Base-by-base conservation (phyloP, 495 filamentous ascomycete species). In the Aspergillus cristatus region DNA sequence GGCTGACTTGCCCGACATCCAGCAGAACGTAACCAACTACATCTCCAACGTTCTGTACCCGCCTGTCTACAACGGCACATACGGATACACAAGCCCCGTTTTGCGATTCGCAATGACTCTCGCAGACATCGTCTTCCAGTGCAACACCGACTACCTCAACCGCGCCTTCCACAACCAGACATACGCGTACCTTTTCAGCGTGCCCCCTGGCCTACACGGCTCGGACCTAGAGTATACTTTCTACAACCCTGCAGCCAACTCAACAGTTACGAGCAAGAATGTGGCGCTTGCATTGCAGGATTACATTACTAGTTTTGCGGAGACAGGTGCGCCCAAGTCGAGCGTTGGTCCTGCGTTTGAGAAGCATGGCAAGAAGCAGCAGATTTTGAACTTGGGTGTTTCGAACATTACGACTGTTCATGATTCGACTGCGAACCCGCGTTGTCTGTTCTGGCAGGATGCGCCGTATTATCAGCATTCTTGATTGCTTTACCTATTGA, bases 151-250 rank as follows among this genome's bases (percentile, higher is more conserved):
- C 20, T 73, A 79, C 40, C 52, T 70, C 7, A 49, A 54, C 4
- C 63, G 74, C 17, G 59, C 65, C 1, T 77, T 65, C 44, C 38
- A 53, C 30, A 73, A 76, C 46, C 46, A 70, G 25, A 72, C 72
- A 1, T 79, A 71, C 47, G 55, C 65, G 3, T 85, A 84, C 48
- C 47, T 69, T 12, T 84, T 84, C 53, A 69, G 61, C 45, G 60
- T 83, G 34, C 65, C 72, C 6, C 77, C 81, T 0, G 78, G 58
- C 3, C 45, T 62, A 0, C 50, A 70, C 33, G 79, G 79, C 5
- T 39, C 71, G 3, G 82, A 82, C 17, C 70, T 77, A 1, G 60
- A 70, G 0, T 81, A 84, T 45, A 74, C 70, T 0, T 69, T 75
- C 6, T 81, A 82, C 53, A 70, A 71, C 15, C 32, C 42, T 45